Base-by-base conservation (phyloP, 306 rosid genomes). In the Rubus idaeus region DNA sequence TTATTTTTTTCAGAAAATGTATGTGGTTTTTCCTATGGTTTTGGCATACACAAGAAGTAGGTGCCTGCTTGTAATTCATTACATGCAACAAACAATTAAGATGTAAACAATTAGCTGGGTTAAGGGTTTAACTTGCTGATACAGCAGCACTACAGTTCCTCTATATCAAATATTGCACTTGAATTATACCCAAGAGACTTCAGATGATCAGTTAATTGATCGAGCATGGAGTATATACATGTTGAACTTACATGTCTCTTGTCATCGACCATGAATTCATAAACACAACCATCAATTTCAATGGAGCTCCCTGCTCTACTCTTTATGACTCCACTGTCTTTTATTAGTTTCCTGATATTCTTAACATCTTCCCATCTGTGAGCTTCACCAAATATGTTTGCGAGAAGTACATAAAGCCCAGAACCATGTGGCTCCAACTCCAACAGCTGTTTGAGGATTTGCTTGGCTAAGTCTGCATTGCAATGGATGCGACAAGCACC, bases 401-500 rank as follows among this genome's bases (percentile, higher is more conserved):
- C 83, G 18, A 89, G 85, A 76, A 93, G 92, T 55, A 93, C 91
- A 35, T 79, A 89, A 60, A 82, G 85, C 26, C 92, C 97, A 0
- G 94, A 89, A 70, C 83, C 83, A 44, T 72, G 74, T 68, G 83
- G 73, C 71, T 86, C 90, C 75, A 89, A 64, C 80, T 89, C 94
- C 66, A 89, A 71, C 66, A 93, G 64, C 58, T 90, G 96, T 84
- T 90, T 93, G 60, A 89, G 81, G 70, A 93, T 88, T 73, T 75
- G 88, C 87, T 80, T 87, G 55, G 86, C 90, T 51, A 90, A 77
- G 68, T 84, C 84, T 44, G 88, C 70, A 56, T 84, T 84, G 44
- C 96, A 87, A 23, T 85, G 78, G 73, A 82, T 87, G 78, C 89
- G 84, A 83, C 93, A 93, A 81, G 94, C 94, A 82, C 97, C 86